A percentile compares a stretch with the other conserved stretches of the same genome.
These are phyloP conservation scores for Hortiboletus rubellus DNA, from an alignment of 1,284 basidiomycete genomes.

Conservation along the genomic window DNA sequence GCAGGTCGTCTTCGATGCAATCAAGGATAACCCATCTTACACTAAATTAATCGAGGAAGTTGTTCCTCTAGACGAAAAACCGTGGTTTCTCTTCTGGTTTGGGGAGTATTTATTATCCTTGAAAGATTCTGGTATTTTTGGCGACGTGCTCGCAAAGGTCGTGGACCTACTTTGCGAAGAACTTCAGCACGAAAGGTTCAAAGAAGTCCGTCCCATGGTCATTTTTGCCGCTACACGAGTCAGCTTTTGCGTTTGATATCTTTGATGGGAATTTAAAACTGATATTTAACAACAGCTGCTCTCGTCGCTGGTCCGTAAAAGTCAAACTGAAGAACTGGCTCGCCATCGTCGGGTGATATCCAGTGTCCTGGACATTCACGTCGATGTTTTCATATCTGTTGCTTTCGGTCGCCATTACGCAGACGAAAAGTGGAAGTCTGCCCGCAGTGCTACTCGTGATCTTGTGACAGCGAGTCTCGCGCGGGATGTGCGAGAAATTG, in stretches of 20 bases:
- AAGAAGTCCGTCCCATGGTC: slow-evolving; percentile 54
- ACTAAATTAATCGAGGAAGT: slow-evolving; percentile 47
- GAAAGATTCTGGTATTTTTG: slow-evolving; percentile 52
- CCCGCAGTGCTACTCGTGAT: slow-evolving; percentile 47
- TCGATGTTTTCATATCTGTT: slow-evolving; percentile 55
- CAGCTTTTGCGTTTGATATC: slow-evolving; percentile 31
- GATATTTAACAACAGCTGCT: slow-evolving; percentile 27
- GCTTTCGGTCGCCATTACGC: slow-evolving; percentile 54
- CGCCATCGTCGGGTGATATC: slow-evolving; percentile 37
- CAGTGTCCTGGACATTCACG: slow-evolving; percentile 56
- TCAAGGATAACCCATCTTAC: slow-evolving; percentile 76
- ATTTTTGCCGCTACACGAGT: slow-evolving; percentile 65
- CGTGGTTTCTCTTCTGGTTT: slow-evolving; percentile 57
- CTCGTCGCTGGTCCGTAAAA: slow-evolving; percentile 33
- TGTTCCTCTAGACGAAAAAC: slow-evolving; percentile 37
- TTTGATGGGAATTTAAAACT: slow-evolving; percentile 9
- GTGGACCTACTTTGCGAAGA: slow-evolving; percentile 75
- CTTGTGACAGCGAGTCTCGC: slow-evolving; percentile 47
- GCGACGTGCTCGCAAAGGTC: slow-evolving; percentile 67
- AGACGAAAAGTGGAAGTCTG: slow-evolving; percentile 50
- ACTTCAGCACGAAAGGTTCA: slow-evolving; percentile 72
- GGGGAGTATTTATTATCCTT: slow-evolving; percentile 58
- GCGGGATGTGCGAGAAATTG: slow-evolving; percentile 47
- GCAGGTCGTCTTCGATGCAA: slow-evolving; percentile 74
- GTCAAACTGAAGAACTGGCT: slow-evolving; percentile 33